These are phyloP conservation scores for Cystobasidiaceae sp. DNA, from an alignment of 1,284 basidiomycete species.

Conservation along the genomic window DNA sequence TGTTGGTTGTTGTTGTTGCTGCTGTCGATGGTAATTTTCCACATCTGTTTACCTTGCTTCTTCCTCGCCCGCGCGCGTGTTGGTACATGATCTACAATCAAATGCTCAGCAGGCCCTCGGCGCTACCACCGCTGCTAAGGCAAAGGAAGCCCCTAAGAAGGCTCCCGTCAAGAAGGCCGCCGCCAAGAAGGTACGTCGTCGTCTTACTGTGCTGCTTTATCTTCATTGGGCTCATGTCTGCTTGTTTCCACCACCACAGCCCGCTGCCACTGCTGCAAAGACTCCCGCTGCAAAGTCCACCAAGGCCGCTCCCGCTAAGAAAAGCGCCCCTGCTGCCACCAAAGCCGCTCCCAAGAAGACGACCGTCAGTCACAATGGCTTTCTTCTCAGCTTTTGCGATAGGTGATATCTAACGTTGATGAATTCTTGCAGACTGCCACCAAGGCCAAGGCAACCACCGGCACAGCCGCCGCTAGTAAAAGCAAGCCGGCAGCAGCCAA, in stretches of 20 bases:
- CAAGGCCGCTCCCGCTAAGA: constrained; percentile 25
- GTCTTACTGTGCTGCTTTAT: too few species aligned
- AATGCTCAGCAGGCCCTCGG: not conserved
- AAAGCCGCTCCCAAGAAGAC: constrained; percentile 28
- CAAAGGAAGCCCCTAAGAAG: constrained; percentile 16
- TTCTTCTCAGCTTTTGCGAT: too few species aligned
- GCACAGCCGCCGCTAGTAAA: not conserved
- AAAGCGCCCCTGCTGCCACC: constrained; percentile 18
- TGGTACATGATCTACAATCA: not conserved
- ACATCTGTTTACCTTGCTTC: too few species aligned
- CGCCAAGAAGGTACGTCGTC: constrained; percentile 25
- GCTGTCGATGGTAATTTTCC: too few species aligned
- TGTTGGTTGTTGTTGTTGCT: too few species aligned
- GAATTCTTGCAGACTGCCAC: constrained; percentile 6
- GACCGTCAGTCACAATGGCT: constrained; percentile 12
- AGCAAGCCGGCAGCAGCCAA: not conserved
- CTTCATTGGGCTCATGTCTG: too few species aligned
- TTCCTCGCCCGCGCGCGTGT: too few species aligned
- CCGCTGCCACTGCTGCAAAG: constrained; percentile 7
- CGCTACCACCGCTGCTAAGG: constrained; percentile 27
- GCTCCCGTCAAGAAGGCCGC: constrained; percentile 25
- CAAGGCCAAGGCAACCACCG: constrained; percentile 18
- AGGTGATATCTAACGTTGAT: too few species aligned
- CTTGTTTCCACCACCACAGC: too few species aligned
- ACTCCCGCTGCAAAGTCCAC: constrained; percentile 8